Evolutionary conservation across 805 yeast species (phyloP).

Genomic region (Teunomyces kruisii): DNA sequence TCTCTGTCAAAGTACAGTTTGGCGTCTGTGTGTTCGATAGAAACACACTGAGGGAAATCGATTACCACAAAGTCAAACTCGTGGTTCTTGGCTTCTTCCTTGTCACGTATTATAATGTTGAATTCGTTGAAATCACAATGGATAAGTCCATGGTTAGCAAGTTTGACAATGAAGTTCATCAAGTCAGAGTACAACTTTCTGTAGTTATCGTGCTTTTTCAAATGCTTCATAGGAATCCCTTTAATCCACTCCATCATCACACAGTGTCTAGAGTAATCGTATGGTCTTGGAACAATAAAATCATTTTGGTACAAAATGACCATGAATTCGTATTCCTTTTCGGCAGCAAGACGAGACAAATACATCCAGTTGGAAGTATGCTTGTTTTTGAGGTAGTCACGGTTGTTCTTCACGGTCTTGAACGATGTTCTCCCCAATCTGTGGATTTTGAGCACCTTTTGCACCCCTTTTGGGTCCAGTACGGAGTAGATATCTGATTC

Average conservation of each 20-base stretch:
- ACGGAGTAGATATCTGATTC: constrained; percentile 93
- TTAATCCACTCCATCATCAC: constrained; percentile 88
- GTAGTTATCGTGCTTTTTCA: constrained; percentile 68
- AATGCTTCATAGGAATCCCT: constrained; percentile 88
- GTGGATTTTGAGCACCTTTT: constrained; percentile 82
- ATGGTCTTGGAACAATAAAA: constrained; percentile 85
- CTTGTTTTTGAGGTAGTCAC: constrained; percentile 81
- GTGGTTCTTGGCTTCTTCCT: constrained; percentile 45
- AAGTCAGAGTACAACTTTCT: constrained; percentile 75
- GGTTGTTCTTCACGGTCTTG: constrained; percentile 85
- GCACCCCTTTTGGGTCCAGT: constrained; percentile 60
- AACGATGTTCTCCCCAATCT: constrained; percentile 93
- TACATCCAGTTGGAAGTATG: constrained; percentile 91
- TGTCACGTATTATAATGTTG: constrained; percentile 81
- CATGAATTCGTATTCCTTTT: constrained; percentile 90
- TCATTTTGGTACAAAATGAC: constrained; percentile 67
- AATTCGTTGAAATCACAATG: constrained; percentile 98
- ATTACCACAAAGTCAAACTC: constrained; percentile 83
- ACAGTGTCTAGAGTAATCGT: constrained; percentile 87
- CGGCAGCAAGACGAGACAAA: constrained; percentile 84
- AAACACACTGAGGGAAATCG: constrained; percentile 98
- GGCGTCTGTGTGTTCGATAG: constrained; percentile 89
- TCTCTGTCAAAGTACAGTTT: constrained; percentile 87
- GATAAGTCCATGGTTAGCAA: constrained; percentile 86
- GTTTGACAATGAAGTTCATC: constrained; percentile 80